Evolutionary conservation across 2,329 filamentous ascomycete genomes (phyloP).

Genomic region (Curvularia sp.): DNA sequence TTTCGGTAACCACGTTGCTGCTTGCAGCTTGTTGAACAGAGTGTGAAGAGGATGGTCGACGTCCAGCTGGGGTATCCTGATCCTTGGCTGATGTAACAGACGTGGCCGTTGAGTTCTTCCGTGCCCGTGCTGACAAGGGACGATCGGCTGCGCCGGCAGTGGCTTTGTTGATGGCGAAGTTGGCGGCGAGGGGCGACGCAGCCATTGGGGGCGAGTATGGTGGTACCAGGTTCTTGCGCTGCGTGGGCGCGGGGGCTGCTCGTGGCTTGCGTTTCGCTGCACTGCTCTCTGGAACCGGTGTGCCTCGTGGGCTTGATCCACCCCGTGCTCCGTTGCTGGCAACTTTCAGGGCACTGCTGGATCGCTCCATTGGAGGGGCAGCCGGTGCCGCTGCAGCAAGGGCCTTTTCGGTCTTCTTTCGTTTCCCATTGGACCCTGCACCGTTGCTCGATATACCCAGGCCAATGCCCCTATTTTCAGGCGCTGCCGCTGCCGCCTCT

Average conservation of each 20-base stretch:
- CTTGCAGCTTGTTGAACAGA: conserved; percentile 38
- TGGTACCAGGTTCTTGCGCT: conserved; percentile 71
- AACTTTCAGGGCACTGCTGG: conserved; percentile 64
- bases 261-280: conserved; percentile 72
- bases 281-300: conserved; percentile 63
- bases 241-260: conserved; percentile 70
- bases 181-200: conserved; percentile 76
- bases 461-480: conserved; percentile 59
- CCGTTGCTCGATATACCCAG: conserved; percentile 69
- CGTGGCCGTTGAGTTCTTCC: conserved; percentile 70
- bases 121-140: conserved; percentile 72
- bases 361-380: conserved; percentile 67
- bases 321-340: conserved; percentile 49
- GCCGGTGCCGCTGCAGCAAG: conserved; percentile 42
- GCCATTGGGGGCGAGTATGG: conserved; percentile 72
- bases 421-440: conserved; percentile 67
- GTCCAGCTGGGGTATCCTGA: conserved; percentile 52
- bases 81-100: conserved; percentile 55
- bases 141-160: conserved; percentile 56
- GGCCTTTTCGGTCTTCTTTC: conserved; percentile 79
- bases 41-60: conserved; percentile 48
- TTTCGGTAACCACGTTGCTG: conserved; percentile 42
- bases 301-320: conserved; percentile 69
- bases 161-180: conserved; percentile 66
- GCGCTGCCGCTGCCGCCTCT: conserved; percentile 47